A percentile compares a stretch with the other conserved stretches of the same genome.
These are phyloP conservation scores for Madurella mycetomatis DNA, from an alignment of 2,329 filamentous ascomycete species.

Conservation along the genomic window DNA sequence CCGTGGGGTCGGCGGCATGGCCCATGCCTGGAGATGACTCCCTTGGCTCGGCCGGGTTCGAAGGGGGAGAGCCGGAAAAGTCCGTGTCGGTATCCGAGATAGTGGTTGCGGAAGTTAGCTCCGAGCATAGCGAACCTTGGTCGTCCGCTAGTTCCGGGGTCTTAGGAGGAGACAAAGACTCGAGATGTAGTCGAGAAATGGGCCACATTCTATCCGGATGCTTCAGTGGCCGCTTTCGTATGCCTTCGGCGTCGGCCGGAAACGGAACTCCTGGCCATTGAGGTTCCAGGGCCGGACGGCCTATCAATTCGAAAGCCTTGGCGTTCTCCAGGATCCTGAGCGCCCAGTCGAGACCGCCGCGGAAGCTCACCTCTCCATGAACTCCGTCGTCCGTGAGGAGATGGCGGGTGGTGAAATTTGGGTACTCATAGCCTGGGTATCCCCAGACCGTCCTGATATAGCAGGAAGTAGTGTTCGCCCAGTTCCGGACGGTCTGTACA, in stretches of 20 bases:
- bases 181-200: background rate
- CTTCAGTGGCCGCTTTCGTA: background rate
- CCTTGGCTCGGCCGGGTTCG: background rate
- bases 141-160: slow-evolving; percentile 2
- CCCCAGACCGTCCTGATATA: slow-evolving; percentile 13
- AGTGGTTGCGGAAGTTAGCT: background rate
- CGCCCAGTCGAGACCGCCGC: slow-evolving; percentile 13
- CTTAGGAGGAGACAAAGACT: background rate
- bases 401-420: slow-evolving; percentile 16
- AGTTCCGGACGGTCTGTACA: background rate
- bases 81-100: background rate
- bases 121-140: background rate
- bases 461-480: background rate
- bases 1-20: background rate
- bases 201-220: background rate
- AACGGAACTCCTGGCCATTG: background rate
- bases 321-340: background rate
- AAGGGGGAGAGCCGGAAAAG: background rate
- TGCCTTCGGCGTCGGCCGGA: background rate
- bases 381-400: background rate
- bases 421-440: slow-evolving; percentile 3
- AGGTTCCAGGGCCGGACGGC: background rate
- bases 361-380: slow-evolving; percentile 3
- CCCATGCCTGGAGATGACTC: background rate
- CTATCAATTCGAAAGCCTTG: background rate